Base-by-base conservation (phyloP, 208 protist species). In the Acanthamoeba healyi region DNA sequence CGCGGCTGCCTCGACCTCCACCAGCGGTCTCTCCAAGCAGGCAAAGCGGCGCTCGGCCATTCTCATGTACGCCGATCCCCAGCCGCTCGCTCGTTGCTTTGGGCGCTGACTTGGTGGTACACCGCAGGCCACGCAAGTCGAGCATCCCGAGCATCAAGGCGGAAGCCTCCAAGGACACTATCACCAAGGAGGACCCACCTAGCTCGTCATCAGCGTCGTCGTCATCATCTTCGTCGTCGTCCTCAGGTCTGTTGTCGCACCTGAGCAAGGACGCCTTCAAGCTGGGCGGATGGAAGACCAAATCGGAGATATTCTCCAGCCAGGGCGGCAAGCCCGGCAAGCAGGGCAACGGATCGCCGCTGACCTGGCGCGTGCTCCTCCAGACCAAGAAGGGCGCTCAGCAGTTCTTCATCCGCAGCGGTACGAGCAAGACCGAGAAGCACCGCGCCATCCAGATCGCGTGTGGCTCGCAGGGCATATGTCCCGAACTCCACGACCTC, bases 321-420 rank as follows among this genome's bases (percentile, higher is more conserved):
- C 6, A 24, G 7, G 63, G 58, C 58, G 15, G 29, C 63, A 29
- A 38, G 29, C 36, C 63, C 29, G 14, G 29, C 51, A 58, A 58
- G 22, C 63, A 70, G 29, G 32, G n/a, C 63, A 70, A 70, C 19
- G 61, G 19, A 19, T 24, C 29, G 7, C 63, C 63, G 6, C 26
- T 36, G 1, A 70, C 29, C 10, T 70, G 63, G 63, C 63, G 63
- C 63, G 63, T 70, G 63, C 63, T 70, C 7, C 29, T 70, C 12
- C 40, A 84, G 46, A 84, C 26, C 74, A 84, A 46, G 40, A 58
- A 84, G 74, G 74, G 74, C 26, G 29, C 74, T 10, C 40, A 84
- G 36, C 74, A 84, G n/a, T 58, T 49, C 40, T 84, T 84, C 74
- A 84, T 84, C 46, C 74, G 74, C 26, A 84, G 74, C 74, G 74